These are phyloP conservation scores for Trichocomaceae sp. DNA, from an alignment of 2,329 filamentous ascomycete species.

Conservation along the genomic window DNA sequence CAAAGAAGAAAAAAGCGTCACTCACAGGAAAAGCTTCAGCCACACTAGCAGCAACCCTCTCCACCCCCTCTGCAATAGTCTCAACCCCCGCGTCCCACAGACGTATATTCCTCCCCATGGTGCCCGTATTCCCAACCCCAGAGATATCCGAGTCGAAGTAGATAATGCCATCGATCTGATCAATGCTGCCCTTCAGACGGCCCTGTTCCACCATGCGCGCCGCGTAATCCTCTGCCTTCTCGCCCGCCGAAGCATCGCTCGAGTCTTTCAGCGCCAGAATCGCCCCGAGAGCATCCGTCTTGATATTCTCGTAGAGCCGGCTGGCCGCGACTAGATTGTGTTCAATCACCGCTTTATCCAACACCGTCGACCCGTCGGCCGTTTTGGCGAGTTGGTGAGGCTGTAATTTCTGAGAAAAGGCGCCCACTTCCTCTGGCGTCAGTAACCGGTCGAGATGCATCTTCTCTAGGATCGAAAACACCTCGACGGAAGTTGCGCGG, in stretches of 20 bases:
- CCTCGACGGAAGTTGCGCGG: slow-evolving; percentile 63
- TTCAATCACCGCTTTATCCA: slow-evolving; percentile 89
- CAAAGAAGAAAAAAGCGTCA: slow-evolving; percentile 12
- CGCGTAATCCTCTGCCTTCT: slow-evolving; percentile 83
- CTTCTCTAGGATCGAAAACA: slow-evolving; percentile 89
- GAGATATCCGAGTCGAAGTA: slow-evolving; percentile 71
- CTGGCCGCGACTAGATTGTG: slow-evolving; percentile 90
- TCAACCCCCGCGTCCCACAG: slow-evolving; percentile 88
- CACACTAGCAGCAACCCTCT: slow-evolving; percentile 74
- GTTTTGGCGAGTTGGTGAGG: slow-evolving; percentile 88
- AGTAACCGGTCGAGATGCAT: slow-evolving; percentile 91
- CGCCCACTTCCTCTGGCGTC: slow-evolving; percentile 70
- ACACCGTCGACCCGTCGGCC: slow-evolving; percentile 82
- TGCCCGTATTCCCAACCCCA: slow-evolving; percentile 57
- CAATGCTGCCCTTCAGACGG: slow-evolving; percentile 77
- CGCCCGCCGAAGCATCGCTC: slow-evolving; percentile 45
- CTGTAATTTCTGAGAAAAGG: slow-evolving; percentile 72
- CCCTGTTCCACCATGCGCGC: slow-evolving; percentile 95
- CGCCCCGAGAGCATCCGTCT: slow-evolving; percentile 65
- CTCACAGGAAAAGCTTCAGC: slow-evolving; percentile 71
- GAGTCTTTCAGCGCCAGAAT: slow-evolving; percentile 64
- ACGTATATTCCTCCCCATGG: slow-evolving; percentile 64
- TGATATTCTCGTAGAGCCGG: slow-evolving; percentile 69
- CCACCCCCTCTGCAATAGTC: slow-evolving; percentile 79
- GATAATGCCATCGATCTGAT: slow-evolving; percentile 84